Conservation (phyloP, 441 rosid genomes). For the Adansonia madagascariensis region DNA sequence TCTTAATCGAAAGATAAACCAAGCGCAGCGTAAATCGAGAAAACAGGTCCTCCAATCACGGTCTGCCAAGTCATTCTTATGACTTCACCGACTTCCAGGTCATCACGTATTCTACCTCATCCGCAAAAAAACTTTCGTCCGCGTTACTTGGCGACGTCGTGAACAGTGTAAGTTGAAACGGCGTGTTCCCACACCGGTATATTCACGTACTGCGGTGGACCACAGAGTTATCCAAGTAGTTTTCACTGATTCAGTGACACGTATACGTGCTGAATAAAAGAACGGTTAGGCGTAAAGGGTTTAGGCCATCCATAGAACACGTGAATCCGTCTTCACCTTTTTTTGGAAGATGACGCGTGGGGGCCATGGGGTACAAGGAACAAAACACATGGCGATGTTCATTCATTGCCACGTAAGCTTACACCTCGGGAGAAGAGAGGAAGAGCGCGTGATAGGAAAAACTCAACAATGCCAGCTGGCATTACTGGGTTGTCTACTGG, state of each 20-base stretch:
- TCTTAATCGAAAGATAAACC: not conserved
- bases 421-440: constrained; percentile 21
- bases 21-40: not conserved
- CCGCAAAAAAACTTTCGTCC: not conserved
- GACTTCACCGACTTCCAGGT: constrained; percentile 22
- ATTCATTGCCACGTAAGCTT: constrained; percentile 22
- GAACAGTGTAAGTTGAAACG: not conserved
- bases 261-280: not conserved
- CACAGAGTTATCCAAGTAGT: not conserved
- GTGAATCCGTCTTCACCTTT: constrained; percentile 2
- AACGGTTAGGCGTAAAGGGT: not conserved
- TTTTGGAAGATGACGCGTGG: constrained; percentile 16
- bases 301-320: not conserved
- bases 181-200: not conserved
- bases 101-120: constrained; percentile 28
- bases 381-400: not conserved
- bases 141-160: constrained; percentile 22
- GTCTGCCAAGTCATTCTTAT: not conserved
- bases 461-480: constrained; percentile 62
- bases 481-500: constrained; percentile 50
- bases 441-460: constrained; percentile 48
- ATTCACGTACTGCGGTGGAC: constrained; percentile 27
- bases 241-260: not conserved
- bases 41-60: not conserved
- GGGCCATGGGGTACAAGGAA: not conserved